A percentile compares a stretch with the other conserved stretches of the same genome.
phyloP scores from a whole-genome alignment of 306 rosid genomes.

The Oxytropis ochrocephala region DNA sequence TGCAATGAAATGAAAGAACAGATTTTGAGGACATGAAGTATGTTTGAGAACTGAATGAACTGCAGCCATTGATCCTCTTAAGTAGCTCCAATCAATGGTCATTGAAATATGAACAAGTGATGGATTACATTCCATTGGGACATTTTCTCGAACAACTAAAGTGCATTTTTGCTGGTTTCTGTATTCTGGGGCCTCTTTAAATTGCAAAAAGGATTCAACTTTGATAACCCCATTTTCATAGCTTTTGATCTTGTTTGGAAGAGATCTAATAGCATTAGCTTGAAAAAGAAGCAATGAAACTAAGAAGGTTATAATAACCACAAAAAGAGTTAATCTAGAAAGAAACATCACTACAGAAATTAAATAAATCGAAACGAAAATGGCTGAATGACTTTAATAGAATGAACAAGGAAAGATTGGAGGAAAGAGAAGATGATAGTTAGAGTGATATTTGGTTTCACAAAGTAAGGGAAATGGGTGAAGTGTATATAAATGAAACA shows the following conservation, averaged over 20 bases:
- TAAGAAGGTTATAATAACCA: background rate
- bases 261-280: conserved; percentile 39
- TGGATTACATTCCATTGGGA: conserved; percentile 31
- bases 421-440: background rate
- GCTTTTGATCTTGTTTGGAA: conserved; percentile 14
- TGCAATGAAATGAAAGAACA: conserved; percentile 73
- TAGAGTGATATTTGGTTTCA: background rate
- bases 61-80: conserved; percentile 81
- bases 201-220: conserved; percentile 22
- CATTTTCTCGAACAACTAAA: background rate
- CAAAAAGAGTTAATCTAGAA: conserved; percentile 13
- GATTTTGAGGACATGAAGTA: conserved; percentile 71
- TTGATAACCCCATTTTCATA: conserved; percentile 2
- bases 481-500: conserved; percentile 3
- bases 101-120: conserved; percentile 70
- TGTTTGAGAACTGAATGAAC: conserved; percentile 72
- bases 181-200: conserved; percentile 62
- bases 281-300: conserved; percentile 9
- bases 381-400: background rate
- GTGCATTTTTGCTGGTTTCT: conserved; percentile 45
- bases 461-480: background rate
- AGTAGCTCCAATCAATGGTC: conserved; percentile 69
- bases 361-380: no score
- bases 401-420: background rate
- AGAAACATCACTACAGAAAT: conserved; percentile 28